phyloP scores from a whole-genome alignment of 192 early-diverging fungal species.

The Oehlia diaphana region DNA sequence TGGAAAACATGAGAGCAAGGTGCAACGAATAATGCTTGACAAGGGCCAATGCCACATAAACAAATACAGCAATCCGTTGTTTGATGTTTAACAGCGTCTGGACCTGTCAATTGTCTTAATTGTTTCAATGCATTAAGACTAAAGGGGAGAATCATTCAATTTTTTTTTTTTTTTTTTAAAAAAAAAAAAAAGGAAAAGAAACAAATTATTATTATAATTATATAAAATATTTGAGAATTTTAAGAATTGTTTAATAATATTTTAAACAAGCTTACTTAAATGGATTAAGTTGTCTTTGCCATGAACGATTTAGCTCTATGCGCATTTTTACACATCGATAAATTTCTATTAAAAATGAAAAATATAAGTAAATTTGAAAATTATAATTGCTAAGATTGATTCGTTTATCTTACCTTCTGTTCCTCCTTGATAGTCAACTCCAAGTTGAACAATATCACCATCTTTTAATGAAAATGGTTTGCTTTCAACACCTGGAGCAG shows the following conservation, averaged over 20 bases:
- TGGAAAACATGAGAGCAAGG: conserved; percentile 95
- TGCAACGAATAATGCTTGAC: conserved; percentile 89
- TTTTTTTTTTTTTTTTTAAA: background rate
- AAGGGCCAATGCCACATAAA: conserved; percentile 79
- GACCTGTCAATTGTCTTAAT: conserved; percentile 49
- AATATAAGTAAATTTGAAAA: background rate
- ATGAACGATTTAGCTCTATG: conserved; percentile 70
- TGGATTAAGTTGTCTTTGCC: conserved; percentile 64
- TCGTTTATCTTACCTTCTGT: conserved; percentile 58
- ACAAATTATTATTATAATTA: background rate
- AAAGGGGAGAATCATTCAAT: background rate
- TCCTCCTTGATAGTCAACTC: conserved; percentile 94
- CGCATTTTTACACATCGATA: conserved; percentile 93
- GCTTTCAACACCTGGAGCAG: conserved; percentile 83
- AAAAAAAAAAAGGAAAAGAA: background rate
- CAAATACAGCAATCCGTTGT: conserved; percentile 86
- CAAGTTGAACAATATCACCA: conserved; percentile 94
- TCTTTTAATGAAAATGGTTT: conserved; percentile 77
- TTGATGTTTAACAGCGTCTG: conserved; percentile 39
- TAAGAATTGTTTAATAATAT: background rate
- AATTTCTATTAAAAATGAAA: conserved; percentile 60
- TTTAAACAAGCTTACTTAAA: conserved; percentile 48
- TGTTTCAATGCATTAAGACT: conserved; percentile 48
- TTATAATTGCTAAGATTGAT: background rate
- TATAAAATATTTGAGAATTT: background rate